Evolutionary conservation across 768 basidiomycete genomes (phyloP), one percentile per base, ranked within the genome.

Genomic region (Asterophora parasitica): DNA sequence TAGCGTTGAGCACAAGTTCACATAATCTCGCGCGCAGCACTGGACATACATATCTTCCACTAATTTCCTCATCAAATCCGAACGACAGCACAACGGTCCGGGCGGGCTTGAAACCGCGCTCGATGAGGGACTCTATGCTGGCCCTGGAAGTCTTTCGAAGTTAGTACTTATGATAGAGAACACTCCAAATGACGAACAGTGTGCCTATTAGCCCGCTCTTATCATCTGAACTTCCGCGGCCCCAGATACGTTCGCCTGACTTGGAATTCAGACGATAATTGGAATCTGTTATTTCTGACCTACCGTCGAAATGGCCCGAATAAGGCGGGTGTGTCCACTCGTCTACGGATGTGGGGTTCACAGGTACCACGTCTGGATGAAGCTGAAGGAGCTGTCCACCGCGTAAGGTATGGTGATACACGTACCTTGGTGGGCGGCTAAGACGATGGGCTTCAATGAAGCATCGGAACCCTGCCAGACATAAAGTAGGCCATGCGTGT

Each of bases 1-100:
- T 35, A 20, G 13, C 31, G 4, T 32, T 30, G 10, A 16, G 16
- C 36, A 15, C 37, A 31, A 36, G 6, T 1, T 13, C 13, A n/a
- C 4, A 7, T 8, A 3, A 12, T 3, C 12, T 20, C 13, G n/a
- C 7, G 23, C 26, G 5, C 11, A 15, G 40, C 38, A 23, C 4
- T 20, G 4, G 9, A 35, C 35, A 17, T 65, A 77, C 79, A 53
- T 74, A 65, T 28, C 45, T 43, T 33, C 82, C 82, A 46, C 73
- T 70, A 47, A 77, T 70, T 67, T 89, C 88, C 61, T 90, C 89
- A 54, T 90, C 88, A 52, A 88, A 90, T 1, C 89, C 83, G 52
- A 78, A 85, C 3, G 82, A 70, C 49, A 84, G 69, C 1, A 84
- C 76, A 16, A 84, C 64, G 0, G 76, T 80, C 38, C 88, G 73